Percentiles rank a stretch among this genome's conserved stretches.
Evolutionary conservation across 163 green algal genomes (phyloP).

Genomic region (Scenedesmus sp.): DNA sequence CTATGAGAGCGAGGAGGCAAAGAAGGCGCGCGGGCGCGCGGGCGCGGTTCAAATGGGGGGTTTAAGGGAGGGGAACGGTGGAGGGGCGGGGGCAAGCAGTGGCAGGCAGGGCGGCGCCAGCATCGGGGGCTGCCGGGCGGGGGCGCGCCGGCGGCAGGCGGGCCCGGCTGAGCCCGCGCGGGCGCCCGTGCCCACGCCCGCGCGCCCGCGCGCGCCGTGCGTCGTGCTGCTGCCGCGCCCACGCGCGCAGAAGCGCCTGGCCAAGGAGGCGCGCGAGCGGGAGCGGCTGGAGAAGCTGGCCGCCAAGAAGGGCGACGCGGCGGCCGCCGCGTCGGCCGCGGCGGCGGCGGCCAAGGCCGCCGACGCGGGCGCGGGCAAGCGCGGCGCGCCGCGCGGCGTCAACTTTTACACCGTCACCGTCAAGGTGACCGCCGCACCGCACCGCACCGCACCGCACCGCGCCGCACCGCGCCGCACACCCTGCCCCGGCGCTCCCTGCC

Average conservation of each 20-base stretch:
- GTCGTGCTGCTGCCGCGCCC: background rate
- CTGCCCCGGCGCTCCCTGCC: too few relatives aligned
- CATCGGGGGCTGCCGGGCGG: too few relatives aligned
- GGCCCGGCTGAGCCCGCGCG: too few relatives aligned
- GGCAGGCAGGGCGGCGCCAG: too few relatives aligned
- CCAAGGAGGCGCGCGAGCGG: slow-evolving; percentile 83
- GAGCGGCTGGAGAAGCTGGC: slow-evolving; percentile 78
- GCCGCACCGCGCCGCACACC: too few relatives aligned
- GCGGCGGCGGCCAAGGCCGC: slow-evolving; percentile 67
- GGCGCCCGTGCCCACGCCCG: too few relatives aligned
- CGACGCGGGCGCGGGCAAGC: slow-evolving; percentile 57
- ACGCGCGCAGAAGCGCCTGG: slow-evolving; percentile 74
- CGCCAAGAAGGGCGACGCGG: slow-evolving; percentile 71
- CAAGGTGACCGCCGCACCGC: too few relatives aligned
- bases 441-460: too few relatives aligned
- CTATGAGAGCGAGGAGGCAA: slow-evolving; percentile 84
- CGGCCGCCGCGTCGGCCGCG: slow-evolving; percentile 47
- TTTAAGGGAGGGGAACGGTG: background rate
- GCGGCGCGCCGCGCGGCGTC: slow-evolving; percentile 53
- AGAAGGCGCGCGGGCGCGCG: slow-evolving; percentile 53
- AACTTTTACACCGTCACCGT: slow-evolving; percentile 86
- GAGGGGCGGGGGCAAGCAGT: background rate
- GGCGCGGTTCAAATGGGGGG: too few relatives aligned
- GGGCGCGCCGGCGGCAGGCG: too few relatives aligned
- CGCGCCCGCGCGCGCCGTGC: background rate